Base-by-base conservation (phyloP, 345 rosid genomes). In the Gossypium australe region DNA sequence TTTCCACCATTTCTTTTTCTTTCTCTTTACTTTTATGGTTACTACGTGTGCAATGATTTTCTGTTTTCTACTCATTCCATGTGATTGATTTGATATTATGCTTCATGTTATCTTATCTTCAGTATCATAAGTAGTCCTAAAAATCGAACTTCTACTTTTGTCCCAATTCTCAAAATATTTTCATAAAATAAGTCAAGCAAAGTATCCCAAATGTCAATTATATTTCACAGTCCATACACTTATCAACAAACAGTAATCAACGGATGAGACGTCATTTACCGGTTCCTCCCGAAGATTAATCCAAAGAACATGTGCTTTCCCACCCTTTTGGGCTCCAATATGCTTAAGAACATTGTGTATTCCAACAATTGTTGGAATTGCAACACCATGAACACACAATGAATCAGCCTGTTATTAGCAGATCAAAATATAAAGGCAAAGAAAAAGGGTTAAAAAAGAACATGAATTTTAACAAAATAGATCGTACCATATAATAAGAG, bases 231-330 rank as follows among this genome's bases (percentile, higher is more conserved):
- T 52, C 20, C 38, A n/a, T 13, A 53, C 7, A 71, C 11, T 14
- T 51, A 45, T 48, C 53, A 49, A 65, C 11, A 59, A 52, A 67
- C 13, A 70, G n/a, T 58, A 52, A 13, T 47, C 41, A 14, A 49
- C 14, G 25, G 38, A 43, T 29, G 51, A 69, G 9, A 78, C 52
- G 69, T 71, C 29, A 38, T 34, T 77, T 89, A 92, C 98, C 83
- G 99, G 98, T 80, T 95, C 99, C 84, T 95, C 99, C 0, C 99
- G 94, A 63, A 95, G 98, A 81, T 85, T 91, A 85, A 95, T 84
- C 99, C 98, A 95, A 67, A 95, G 88, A 82, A 93, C 88, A 78
- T 82, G 78, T 7, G 84, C 86, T 81, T 80, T 85, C 66, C 87
- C 87, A 25, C 87, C 94, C 74, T 84, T 89, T 45, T 83, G 87